Conservation (phyloP, 257 asterid species). For the Solanum microdontum region DNA sequence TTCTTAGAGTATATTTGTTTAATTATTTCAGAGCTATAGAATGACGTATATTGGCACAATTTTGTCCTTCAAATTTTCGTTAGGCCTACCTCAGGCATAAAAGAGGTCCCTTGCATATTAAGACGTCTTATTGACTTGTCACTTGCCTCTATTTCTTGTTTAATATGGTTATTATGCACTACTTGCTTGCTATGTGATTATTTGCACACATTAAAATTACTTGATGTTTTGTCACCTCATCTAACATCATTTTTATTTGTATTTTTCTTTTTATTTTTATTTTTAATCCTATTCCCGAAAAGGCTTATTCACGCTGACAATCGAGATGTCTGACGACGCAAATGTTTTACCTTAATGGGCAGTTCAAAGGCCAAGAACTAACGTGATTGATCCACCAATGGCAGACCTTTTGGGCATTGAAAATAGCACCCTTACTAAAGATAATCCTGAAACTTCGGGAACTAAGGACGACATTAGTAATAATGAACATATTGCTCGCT, state of each 20-base stretch:
- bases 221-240: not conserved
- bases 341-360: not conserved
- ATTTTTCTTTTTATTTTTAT: too few relatives aligned
- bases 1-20: too few relatives aligned
- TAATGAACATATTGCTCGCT: too few relatives aligned
- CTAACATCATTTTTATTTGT: too few relatives aligned
- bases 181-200: too few relatives aligned
- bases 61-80: too few relatives aligned
- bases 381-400: not conserved
- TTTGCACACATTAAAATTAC: too few relatives aligned
- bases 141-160: too few relatives aligned
- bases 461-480: too few relatives aligned
- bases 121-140: too few relatives aligned
- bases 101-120: too few relatives aligned
- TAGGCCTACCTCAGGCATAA: not conserved
- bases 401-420: not conserved
- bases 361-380: not conserved
- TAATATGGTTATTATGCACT: too few relatives aligned
- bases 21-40: not conserved
- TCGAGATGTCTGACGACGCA: not conserved
- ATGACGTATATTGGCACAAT: not conserved
- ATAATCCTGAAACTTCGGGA: not conserved
- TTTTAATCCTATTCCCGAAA: not conserved
- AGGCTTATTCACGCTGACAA: not conserved
- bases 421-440: not conserved